A percentile compares a stretch with the other conserved stretches of the same genome.
These are phyloP conservation scores for Leccinellum albellum DNA, from an alignment of 768 basidiomycete species.

Conservation along the genomic window DNA sequence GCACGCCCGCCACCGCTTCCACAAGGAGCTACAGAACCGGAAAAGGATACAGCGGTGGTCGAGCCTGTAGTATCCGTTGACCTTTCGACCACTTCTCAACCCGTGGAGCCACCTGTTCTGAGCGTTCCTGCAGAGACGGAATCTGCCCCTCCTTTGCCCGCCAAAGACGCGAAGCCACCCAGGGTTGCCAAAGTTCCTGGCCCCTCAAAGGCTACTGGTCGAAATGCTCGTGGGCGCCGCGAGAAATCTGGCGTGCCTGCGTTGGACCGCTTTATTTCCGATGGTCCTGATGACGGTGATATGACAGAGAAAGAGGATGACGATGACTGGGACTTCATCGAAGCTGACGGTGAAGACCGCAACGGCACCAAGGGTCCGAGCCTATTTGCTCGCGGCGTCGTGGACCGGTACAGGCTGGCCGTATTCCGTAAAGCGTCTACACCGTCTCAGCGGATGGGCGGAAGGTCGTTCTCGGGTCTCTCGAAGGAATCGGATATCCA, in stretches of 20 bases:
- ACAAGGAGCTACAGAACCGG: slow-evolving; percentile 19
- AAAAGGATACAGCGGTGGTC: slow-evolving; percentile 6
- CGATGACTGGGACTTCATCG: slow-evolving; percentile 91
- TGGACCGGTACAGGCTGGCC: slow-evolving; percentile 80
- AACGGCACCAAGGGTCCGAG: slow-evolving; percentile 78
- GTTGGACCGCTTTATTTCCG: slow-evolving; percentile 67
- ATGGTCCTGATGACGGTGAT: slow-evolving; percentile 43
- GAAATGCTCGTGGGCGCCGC: slow-evolving; percentile 45
- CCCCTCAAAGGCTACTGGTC: slow-evolving; percentile 16
- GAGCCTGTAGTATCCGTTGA: slow-evolving; percentile 18
- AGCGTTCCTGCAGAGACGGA: slow-evolving; percentile 14
- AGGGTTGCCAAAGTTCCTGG: slow-evolving; percentile 21
- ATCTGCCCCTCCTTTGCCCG: slow-evolving; percentile 26
- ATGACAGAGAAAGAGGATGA: slow-evolving; percentile 52
- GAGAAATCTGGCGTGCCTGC: slow-evolving; percentile 84
- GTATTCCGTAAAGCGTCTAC: slow-evolving; percentile 84
- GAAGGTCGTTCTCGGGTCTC: slow-evolving; percentile 54
- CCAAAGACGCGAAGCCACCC: slow-evolving; percentile 29
- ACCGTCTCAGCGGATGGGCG: slow-evolving; percentile 44
- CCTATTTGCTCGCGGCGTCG: slow-evolving; percentile 87
- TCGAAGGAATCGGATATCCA: slow-evolving; percentile 52
- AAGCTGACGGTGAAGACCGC: slow-evolving; percentile 77
- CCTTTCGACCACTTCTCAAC: slow-evolving; percentile 11
- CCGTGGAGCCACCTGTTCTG: slow-evolving; percentile 8
- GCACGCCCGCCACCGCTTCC: slow-evolving; percentile 45